Percentiles rank a stretch among this genome's conserved stretches.
These are phyloP conservation scores for Chalciporus chontae DNA, from an alignment of 768 basidiomycete species.

Conservation along the genomic window DNA sequence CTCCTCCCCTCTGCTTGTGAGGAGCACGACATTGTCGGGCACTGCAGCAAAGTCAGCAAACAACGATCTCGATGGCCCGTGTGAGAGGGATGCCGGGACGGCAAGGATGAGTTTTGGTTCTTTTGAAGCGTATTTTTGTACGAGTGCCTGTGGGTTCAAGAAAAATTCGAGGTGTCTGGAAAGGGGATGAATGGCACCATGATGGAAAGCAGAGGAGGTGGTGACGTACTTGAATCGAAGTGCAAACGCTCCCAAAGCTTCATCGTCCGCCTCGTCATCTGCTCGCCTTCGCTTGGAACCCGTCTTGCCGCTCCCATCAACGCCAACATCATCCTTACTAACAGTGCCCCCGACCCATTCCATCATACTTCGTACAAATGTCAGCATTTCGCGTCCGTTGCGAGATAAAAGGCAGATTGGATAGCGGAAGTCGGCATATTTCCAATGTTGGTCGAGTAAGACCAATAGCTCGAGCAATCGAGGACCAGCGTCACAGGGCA, in stretches of 20 bases:
- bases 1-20: conserved; percentile 77
- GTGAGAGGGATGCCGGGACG: conserved; percentile 87
- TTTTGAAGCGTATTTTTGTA: conserved; percentile 78
- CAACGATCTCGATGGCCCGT: conserved; percentile 83
- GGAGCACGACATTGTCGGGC: conserved; percentile 81
- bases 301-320: conserved; percentile 58
- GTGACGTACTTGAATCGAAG: conserved; percentile 80
- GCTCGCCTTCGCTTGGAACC: conserved; percentile 51
- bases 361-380: conserved; percentile 94
- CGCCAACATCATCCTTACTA: conserved; percentile 87
- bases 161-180: conserved; percentile 90
- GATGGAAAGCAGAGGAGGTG: neutral
- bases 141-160: conserved; percentile 72
- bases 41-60: conserved; percentile 85
- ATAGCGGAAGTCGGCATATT: conserved; percentile 74
- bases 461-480: conserved; percentile 96
- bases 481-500: conserved; percentile 92
- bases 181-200: conserved; percentile 1
- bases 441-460: conserved; percentile 96
- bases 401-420: conserved; percentile 93
- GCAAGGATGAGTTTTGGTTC: conserved; percentile 93
- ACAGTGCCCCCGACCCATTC: conserved; percentile 98
- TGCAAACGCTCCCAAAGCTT: conserved; percentile 79
- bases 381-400: conserved; percentile 90
- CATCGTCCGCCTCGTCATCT: conserved; percentile 75